These are phyloP conservation scores for Oryza coarctata DNA, from an alignment of 176 grass and related monocot genomes.

Conservation along the genomic window DNA sequence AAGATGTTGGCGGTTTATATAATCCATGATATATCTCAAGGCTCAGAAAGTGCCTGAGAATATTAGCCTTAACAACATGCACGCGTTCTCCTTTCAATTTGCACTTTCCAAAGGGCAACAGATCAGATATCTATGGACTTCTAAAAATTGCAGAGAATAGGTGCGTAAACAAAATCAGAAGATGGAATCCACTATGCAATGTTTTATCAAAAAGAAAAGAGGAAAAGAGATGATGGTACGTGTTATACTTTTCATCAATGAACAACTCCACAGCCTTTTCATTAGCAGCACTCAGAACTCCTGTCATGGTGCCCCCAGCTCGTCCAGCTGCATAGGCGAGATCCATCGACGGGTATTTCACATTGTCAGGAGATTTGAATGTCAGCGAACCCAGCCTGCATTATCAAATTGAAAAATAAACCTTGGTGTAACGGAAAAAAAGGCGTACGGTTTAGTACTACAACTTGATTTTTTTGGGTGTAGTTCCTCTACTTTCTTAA, in stretches of 20 bases:
- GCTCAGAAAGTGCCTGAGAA: slow-evolving; percentile 29
- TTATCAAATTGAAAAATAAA: slow-evolving; percentile 17
- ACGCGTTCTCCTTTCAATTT: slow-evolving; percentile 29
- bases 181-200: slow-evolving; percentile 19
- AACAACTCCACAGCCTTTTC: slow-evolving; percentile 99
- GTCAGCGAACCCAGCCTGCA: slow-evolving; percentile 82
- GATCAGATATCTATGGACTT: slow-evolving; percentile 36
- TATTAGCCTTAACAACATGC: slow-evolving; percentile 30
- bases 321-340: slow-evolving; percentile 88
- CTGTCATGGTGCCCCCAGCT: slow-evolving; percentile 97
- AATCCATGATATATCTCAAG: background rate
- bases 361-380: slow-evolving; percentile 85
- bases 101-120: slow-evolving; percentile 21
- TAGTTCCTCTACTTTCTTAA: background rate
- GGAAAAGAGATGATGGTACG: background rate
- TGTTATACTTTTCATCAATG: slow-evolving; percentile 82
- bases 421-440: background rate
- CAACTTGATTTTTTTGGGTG: background rate
- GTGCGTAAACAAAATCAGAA: slow-evolving; percentile 26
- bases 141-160: slow-evolving; percentile 28
- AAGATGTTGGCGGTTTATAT: slow-evolving; percentile 19
- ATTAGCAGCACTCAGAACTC: slow-evolving; percentile 96
- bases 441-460: background rate
- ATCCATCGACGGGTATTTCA: slow-evolving; percentile 95
- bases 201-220: slow-evolving; percentile 6